These are phyloP conservation scores for Trichoderma sp. DNA, from an alignment of 2,329 filamentous ascomycete genomes.

Conservation along the genomic window DNA sequence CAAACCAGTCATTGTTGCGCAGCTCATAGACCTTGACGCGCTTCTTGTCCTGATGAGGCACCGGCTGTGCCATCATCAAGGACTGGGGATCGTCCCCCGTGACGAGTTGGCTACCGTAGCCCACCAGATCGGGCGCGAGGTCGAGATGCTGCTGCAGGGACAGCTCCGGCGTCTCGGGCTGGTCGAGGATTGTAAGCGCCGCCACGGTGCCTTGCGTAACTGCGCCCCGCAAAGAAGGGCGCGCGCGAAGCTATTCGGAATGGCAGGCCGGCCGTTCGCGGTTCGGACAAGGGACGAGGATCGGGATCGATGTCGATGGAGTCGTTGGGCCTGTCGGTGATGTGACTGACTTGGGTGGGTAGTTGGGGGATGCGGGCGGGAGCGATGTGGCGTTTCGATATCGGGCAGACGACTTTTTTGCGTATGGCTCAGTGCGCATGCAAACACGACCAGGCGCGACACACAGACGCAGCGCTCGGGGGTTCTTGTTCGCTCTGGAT, in stretches of 20 bases:
- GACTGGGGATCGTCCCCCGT: constrained; percentile 58
- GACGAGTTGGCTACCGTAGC: constrained; percentile 51
- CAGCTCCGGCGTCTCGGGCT: constrained; percentile 54
- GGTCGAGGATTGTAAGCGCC: constrained; percentile 57
- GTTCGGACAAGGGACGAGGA: constrained; percentile 19
- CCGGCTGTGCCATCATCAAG: constrained; percentile 70
- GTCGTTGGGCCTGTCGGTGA: not conserved
- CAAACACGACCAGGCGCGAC: constrained; percentile 26
- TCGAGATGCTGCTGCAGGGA: constrained; percentile 63
- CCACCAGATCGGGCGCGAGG: constrained; percentile 54
- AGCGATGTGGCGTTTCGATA: constrained; percentile 21
- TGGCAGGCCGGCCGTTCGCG: not conserved
- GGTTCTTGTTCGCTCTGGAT: not conserved
- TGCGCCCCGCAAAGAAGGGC: constrained; percentile 29
- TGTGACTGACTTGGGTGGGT: not conserved
- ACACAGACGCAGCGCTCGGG: constrained; percentile 1
- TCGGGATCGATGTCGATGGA: not conserved
- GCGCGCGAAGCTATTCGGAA: constrained; percentile 22
- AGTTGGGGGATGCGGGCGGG: constrained; percentile 24
- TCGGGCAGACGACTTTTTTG: constrained; percentile 1
- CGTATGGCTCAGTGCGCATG: constrained; percentile 36
- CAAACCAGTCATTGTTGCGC: constrained; percentile 98
- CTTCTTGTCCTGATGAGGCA: constrained; percentile 70
- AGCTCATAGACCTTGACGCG: constrained; percentile 99
- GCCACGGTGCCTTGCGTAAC: constrained; percentile 49